These are phyloP conservation scores for Heliamphora pulchella DNA, from an alignment of 179 eudicot species.

Conservation along the genomic window DNA sequence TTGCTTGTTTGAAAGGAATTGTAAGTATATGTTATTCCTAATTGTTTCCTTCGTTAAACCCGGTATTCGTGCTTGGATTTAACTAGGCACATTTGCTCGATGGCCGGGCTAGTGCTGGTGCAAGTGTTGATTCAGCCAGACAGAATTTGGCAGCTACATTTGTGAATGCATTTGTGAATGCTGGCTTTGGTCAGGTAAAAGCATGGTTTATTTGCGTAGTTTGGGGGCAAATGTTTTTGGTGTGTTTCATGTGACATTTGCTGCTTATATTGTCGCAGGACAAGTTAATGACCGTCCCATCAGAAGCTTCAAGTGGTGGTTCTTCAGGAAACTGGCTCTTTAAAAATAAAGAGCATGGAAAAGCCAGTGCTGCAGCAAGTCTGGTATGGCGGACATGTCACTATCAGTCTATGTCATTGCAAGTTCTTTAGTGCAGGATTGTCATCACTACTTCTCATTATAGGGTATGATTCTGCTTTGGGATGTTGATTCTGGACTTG, in stretches of 20 bases:
- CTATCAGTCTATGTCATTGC: not conserved
- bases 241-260: not conserved
- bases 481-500: constrained; percentile 98
- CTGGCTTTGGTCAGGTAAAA: constrained; percentile 90
- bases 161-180: constrained; percentile 98
- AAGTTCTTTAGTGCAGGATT: not conserved
- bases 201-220: not conserved
- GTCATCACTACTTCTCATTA: constrained; percentile 11
- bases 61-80: constrained; percentile 18
- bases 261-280: constrained; percentile 15
- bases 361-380: constrained; percentile 97
- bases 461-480: constrained; percentile 95
- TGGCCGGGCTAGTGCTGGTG: constrained; percentile 91
- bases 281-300: constrained; percentile 19
- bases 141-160: constrained; percentile 95
- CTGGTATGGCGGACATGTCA: constrained; percentile 43
- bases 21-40: constrained; percentile 1
- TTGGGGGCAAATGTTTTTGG: not conserved
- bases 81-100: constrained; percentile 83
- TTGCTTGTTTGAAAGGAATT: not conserved
- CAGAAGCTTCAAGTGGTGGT: constrained; percentile 68
- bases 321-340: constrained; percentile 89
- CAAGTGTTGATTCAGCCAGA: constrained; percentile 86
- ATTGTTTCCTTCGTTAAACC: not conserved
- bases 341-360: constrained; percentile 91